Evolutionary conservation across 805 yeast species (phyloP).

Genomic region (Yamadazyma olivae): DNA sequence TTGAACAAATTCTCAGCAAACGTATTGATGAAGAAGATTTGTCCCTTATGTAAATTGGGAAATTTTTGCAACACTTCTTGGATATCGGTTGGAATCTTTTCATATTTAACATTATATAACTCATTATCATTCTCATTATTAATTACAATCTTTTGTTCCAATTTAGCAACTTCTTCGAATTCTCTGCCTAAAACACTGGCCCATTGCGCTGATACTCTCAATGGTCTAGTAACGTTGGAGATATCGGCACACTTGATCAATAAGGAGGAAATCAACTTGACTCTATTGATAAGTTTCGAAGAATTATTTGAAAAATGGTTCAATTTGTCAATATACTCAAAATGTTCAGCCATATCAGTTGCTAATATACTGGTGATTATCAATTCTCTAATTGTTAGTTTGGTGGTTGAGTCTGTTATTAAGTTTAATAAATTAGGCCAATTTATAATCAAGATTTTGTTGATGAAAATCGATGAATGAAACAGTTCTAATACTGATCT

Average conservation of each 20-base stretch:
- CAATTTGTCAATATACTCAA: slow-evolving; percentile 60
- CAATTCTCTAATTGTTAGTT: slow-evolving; percentile 19
- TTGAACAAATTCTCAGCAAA: slow-evolving; percentile 78
- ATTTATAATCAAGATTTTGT: slow-evolving; percentile 30
- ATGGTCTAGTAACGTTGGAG: slow-evolving; percentile 84
- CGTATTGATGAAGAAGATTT: slow-evolving; percentile 75
- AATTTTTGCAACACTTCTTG: slow-evolving; percentile 44
- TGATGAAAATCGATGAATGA: slow-evolving; percentile 65
- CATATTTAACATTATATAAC: slow-evolving; percentile 16
- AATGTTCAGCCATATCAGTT: slow-evolving; percentile 93
- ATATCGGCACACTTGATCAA: slow-evolving; percentile 94
- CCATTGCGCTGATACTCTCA: slow-evolving; percentile 79
- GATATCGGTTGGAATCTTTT: slow-evolving; percentile 36
- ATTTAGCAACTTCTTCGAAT: slow-evolving; percentile 59
- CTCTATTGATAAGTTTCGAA: slow-evolving; percentile 15
- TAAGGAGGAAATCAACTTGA: slow-evolving; percentile 55
- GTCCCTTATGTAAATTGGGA: slow-evolving; percentile 63
- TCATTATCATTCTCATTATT: slow-evolving; percentile 3
- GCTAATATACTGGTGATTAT: slow-evolving; percentile 39
- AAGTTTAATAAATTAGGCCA: slow-evolving; percentile 32
- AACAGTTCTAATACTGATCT: slow-evolving; percentile 77
- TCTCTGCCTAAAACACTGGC: slow-evolving; percentile 77
- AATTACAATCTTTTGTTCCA: slow-evolving; percentile 35
- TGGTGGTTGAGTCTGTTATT: slow-evolving; percentile 11
- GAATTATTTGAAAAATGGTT: slow-evolving; percentile 19